phyloP scores from a whole-genome alignment of 495 filamentous ascomycete species.

The Xylaria intraflava region DNA sequence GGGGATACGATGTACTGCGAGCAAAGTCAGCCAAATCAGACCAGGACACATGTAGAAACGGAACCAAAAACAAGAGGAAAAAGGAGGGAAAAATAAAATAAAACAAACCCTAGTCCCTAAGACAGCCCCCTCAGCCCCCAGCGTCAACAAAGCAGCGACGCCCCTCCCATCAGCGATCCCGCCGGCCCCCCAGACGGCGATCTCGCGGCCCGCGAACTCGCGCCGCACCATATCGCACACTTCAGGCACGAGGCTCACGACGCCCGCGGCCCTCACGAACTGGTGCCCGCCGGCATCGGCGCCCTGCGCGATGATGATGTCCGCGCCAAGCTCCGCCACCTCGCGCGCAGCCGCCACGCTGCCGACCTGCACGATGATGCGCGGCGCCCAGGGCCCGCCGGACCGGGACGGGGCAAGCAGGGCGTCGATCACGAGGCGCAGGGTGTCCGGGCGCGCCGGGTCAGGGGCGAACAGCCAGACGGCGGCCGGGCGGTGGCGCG shows the following conservation, averaged over 20 bases:
- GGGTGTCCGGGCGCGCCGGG: constrained; percentile 42
- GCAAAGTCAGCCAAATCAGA: constrained; percentile 3
- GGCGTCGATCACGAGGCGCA: constrained; percentile 25
- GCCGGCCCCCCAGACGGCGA: constrained; percentile 64
- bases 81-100: neutral
- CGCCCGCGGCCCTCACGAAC: constrained; percentile 47
- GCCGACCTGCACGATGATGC: constrained; percentile 62
- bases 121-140: constrained; percentile 59
- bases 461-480: constrained; percentile 70
- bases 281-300: constrained; percentile 73
- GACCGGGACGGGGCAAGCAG: constrained; percentile 8
- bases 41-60: neutral
- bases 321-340: constrained; percentile 38
- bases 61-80: neutral
- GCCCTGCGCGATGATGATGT: constrained; percentile 69
- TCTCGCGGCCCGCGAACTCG: constrained; percentile 29
- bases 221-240: constrained; percentile 43
- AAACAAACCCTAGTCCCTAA: constrained; percentile 59
- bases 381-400: constrained; percentile 26
- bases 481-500: constrained; percentile 52
- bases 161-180: constrained; percentile 64
- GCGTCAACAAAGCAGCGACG: constrained; percentile 54
- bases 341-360: constrained; percentile 51
- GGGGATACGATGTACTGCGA: constrained; percentile 50
- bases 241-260: constrained; percentile 41